A percentile compares a stretch with the other conserved stretches of the same genome.
phyloP scores from a whole-genome alignment of 768 basidiomycete genomes.

The Lactarius indigo region DNA sequence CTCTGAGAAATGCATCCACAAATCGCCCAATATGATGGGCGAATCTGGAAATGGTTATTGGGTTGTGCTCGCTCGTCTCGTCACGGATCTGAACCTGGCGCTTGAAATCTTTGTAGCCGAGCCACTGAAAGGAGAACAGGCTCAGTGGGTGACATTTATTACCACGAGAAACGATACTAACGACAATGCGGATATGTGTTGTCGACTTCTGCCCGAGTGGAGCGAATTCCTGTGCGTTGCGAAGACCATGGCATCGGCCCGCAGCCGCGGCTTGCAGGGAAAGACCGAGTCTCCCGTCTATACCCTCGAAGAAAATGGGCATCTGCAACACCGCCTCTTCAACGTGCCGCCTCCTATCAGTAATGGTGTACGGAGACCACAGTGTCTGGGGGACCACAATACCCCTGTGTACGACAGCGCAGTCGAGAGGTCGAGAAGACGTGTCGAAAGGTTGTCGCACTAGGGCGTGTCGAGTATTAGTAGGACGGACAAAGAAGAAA shows the following conservation, averaged over 20 bases:
- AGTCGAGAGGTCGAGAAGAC: not conserved
- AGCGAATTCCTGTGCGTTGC: not conserved
- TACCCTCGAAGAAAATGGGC: not conserved
- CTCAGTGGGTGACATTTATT: not conserved
- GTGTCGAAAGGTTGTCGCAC: not conserved
- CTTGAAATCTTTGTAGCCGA: slow-evolving; percentile 9
- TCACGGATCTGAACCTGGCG: too few species aligned
- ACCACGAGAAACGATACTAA: not conserved
- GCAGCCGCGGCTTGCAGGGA: not conserved
- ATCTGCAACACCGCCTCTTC: not conserved
- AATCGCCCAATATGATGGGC: slow-evolving; percentile 7
- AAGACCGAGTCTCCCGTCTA: slow-evolving; percentile 7
- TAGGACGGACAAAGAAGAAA: not conserved
- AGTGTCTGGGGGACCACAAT: slow-evolving; percentile 11
- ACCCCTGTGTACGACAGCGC: not conserved
- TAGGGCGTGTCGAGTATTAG: not conserved
- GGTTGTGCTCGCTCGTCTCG: not conserved
- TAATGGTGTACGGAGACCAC: not conserved
- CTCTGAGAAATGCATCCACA: slow-evolving; percentile 9
- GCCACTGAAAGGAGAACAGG: slow-evolving; percentile 3
- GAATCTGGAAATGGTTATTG: slow-evolving; percentile 7
- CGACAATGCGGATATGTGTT: slow-evolving; percentile 9
- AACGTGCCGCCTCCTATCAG: slow-evolving; percentile 5
- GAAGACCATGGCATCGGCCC: slow-evolving; percentile 2
- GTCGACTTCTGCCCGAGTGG: not conserved